These are phyloP conservation scores for Sporothrix brasiliensis DNA, from an alignment of 2,329 filamentous ascomycete genomes.

Conservation along the genomic window DNA sequence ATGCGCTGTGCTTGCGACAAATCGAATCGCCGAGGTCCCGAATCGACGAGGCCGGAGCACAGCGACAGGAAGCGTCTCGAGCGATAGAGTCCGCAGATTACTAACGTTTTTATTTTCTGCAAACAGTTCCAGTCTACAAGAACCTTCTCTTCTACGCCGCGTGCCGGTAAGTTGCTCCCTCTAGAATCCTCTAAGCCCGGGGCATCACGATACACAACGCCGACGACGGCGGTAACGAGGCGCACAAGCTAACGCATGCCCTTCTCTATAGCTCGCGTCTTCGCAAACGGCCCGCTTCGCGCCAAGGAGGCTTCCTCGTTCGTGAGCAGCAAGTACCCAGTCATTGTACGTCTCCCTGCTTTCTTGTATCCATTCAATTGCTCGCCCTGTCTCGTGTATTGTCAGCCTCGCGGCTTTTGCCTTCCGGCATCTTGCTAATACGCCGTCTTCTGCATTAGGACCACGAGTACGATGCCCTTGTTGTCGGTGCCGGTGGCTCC, in stretches of 20 bases:
- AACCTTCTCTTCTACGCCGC: conserved; percentile 84
- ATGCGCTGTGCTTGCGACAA: background rate
- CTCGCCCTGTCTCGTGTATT: background rate
- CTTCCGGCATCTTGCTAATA: background rate
- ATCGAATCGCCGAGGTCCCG: conserved; percentile 5
- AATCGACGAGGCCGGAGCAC: background rate
- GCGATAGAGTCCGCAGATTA: background rate
- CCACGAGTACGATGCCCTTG: conserved; percentile 97
- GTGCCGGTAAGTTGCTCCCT: conserved; percentile 63
- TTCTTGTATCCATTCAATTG: background rate
- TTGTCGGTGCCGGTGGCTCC: conserved; percentile 82
- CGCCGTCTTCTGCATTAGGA: conserved; percentile 58
- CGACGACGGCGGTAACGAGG: background rate
- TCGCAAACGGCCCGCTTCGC: conserved; percentile 80
- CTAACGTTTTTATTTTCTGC: conserved; percentile 22
- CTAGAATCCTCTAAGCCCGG: background rate
- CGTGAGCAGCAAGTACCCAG: conserved; percentile 86
- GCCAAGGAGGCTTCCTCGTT: conserved; percentile 91
- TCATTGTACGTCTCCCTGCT: conserved; percentile 67
- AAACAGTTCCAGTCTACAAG: conserved; percentile 48
- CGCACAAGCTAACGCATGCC: background rate
- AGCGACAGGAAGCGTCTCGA: background rate
- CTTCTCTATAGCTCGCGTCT: conserved; percentile 68
- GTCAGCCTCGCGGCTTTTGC: background rate
- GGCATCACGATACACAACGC: background rate